A percentile compares a stretch with the other conserved stretches of the same genome.
Evolutionary conservation across 2,329 filamentous ascomycete genomes (phyloP).

Genomic region (Pseudogymnoascus sp.): DNA sequence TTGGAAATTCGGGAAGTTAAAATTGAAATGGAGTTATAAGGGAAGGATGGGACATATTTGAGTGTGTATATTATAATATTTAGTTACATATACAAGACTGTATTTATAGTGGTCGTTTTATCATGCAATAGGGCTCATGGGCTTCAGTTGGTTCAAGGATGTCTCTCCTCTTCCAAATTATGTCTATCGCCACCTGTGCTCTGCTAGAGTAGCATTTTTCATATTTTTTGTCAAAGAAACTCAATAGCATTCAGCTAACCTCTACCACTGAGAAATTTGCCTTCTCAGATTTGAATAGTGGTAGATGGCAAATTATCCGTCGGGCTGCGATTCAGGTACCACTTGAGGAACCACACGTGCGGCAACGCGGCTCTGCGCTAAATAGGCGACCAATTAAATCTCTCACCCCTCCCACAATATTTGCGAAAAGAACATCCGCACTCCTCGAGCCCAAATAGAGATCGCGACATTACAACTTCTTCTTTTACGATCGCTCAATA

Average conservation of each 20-base stretch:
- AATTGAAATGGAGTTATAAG: not conserved
- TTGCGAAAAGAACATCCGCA: conserved; percentile 7
- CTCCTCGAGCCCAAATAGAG: conserved; percentile 8
- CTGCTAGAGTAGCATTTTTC: not conserved
- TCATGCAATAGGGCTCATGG: conserved; percentile 2
- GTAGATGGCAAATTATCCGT: conserved; percentile 8
- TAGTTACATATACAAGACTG: not conserved
- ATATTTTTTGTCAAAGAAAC: not conserved
- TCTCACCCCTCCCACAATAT: conserved; percentile 11
- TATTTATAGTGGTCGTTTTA: not conserved
- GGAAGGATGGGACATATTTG: not conserved
- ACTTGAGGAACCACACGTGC: conserved; percentile 5
- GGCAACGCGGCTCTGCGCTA: not conserved
- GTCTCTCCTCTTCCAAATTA: not conserved
- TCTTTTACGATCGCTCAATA: conserved; percentile 9
- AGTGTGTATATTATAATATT: not conserved
- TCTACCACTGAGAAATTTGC: not conserved
- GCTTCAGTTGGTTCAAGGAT: not conserved
- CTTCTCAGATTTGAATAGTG: not conserved
- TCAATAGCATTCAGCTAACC: not conserved
- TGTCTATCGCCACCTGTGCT: not conserved
- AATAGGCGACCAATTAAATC: conserved; percentile 14
- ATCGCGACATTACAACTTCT: conserved; percentile 9
- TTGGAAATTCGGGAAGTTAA: not conserved
- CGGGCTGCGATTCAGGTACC: conserved; percentile 10